Evolutionary conservation across 108 stramenopile genomes (phyloP).

Genomic region (Nitzschia palea): DNA sequence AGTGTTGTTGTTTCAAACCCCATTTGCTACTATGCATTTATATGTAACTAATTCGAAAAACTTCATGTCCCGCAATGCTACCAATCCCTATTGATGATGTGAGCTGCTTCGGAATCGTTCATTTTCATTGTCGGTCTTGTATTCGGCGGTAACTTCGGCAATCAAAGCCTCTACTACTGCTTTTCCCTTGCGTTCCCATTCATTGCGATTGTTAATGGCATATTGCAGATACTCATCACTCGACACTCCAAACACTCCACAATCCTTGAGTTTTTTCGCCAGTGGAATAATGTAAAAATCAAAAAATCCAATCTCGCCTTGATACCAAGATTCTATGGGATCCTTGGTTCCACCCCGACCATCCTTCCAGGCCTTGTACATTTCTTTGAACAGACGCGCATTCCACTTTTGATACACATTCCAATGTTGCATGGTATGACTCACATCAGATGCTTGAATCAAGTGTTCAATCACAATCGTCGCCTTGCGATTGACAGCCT

Average conservation of each 20-base stretch:
- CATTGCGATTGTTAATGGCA: neutral
- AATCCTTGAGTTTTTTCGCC: constrained; percentile 9
- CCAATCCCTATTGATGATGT: too few relatives aligned
- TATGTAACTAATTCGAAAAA: too few relatives aligned
- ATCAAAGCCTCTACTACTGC: neutral
- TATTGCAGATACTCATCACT: constrained; percentile 8
- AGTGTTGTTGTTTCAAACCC: too few relatives aligned
- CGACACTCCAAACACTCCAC: constrained; percentile 14
- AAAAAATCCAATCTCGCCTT: constrained; percentile 7
- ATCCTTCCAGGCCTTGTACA: constrained; percentile 4
- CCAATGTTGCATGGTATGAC: constrained; percentile 5
- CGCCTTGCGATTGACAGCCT: constrained; percentile 3
- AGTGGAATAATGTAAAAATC: constrained; percentile 7
- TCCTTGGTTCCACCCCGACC: constrained; percentile 1
- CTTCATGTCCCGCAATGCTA: too few relatives aligned
- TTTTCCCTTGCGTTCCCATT: neutral
- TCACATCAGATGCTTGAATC: neutral
- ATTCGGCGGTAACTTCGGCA: neutral
- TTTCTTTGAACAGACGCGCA: constrained; percentile 17
- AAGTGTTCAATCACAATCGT: constrained; percentile 4
- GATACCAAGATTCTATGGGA: neutral
- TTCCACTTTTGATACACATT: constrained; percentile 24
- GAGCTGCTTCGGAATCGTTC: too few relatives aligned
- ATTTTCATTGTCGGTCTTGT: too few relatives aligned
- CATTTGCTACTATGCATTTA: too few relatives aligned